Conservation (phyloP, 805 yeast genomes). For the Saccharomycopsis microspora region DNA sequence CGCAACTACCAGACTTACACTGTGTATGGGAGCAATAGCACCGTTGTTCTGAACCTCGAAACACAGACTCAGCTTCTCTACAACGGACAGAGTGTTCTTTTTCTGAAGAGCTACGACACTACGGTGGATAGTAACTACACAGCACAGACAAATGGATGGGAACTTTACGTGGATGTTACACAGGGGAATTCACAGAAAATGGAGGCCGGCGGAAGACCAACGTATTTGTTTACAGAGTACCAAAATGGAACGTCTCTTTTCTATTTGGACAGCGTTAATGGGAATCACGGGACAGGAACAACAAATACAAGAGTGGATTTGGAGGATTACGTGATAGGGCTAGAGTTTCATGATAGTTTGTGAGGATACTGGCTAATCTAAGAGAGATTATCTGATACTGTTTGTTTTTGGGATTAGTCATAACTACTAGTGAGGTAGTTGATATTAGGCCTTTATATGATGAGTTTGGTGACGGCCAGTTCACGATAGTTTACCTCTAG, state of each 20-base stretch:
- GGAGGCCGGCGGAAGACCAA: not conserved
- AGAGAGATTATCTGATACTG: no score
- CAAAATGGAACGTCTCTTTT: constrained; percentile 32
- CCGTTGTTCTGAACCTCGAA: not conserved
- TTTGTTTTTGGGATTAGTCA: no score
- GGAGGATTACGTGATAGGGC: not conserved
- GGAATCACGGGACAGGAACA: constrained; percentile 28
- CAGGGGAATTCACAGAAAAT: not conserved
- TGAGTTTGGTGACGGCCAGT: no score
- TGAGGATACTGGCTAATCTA: not conserved
- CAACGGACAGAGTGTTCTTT: not conserved
- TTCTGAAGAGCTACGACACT: not conserved
- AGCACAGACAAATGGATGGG: not conserved
- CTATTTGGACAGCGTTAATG: constrained; percentile 23
- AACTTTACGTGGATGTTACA: not conserved
- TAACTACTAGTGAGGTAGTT: no score
- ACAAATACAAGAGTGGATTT: constrained; percentile 5
- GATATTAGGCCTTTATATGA: no score
- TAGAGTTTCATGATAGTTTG: constrained; percentile 14
- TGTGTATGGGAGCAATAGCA: not conserved
- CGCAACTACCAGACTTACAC: not conserved
- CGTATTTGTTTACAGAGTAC: not conserved
- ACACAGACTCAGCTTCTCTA: not conserved
- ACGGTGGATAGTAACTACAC: not conserved
- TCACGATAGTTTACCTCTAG: no score